phyloP scores from a whole-genome alignment of 164 flowering plant genomes.

The Aristolochia fimbriata region DNA sequence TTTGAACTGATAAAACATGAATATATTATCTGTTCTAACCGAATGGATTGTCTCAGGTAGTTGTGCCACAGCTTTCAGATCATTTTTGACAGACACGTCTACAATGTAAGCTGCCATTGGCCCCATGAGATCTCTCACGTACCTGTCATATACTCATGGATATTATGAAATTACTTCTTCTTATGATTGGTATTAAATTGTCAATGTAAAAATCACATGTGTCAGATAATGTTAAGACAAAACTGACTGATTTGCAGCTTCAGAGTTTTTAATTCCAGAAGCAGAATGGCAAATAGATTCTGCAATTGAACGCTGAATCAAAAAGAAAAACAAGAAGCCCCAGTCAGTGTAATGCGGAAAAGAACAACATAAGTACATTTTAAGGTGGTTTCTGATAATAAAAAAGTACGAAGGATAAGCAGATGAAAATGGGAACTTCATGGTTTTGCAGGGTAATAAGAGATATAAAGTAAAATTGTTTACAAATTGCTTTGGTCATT shows the following conservation, averaged over 20 bases:
- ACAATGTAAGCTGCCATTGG: constrained; percentile 50
- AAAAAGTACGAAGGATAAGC: not conserved
- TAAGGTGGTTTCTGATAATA: not conserved
- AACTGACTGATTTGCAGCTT: constrained; percentile 74
- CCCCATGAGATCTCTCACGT: constrained; percentile 61
- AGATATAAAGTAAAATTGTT: too few species aligned
- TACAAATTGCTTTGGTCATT: too few species aligned
- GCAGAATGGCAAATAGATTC: constrained; percentile 75
- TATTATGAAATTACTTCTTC: not conserved
- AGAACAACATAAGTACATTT: not conserved
- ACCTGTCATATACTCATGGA: constrained; percentile 30
- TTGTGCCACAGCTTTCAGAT: constrained; percentile 53
- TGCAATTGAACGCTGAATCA: constrained; percentile 75
- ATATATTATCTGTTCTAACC: constrained; percentile 32
- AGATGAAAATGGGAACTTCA: too few species aligned
- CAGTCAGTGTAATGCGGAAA: not conserved
- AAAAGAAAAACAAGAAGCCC: not conserved
- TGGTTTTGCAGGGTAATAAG: too few species aligned
- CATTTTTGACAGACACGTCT: constrained; percentile 51
- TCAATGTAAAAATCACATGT: not conserved
- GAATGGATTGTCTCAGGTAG: constrained; percentile 63
- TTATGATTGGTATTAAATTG: too few species aligned
- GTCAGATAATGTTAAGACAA: too few species aligned
- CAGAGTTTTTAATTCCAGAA: constrained; percentile 51
- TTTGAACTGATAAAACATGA: not conserved